Base-by-base conservation (phyloP, 352 stramenopile species). In the Globisporangium canariense region DNA sequence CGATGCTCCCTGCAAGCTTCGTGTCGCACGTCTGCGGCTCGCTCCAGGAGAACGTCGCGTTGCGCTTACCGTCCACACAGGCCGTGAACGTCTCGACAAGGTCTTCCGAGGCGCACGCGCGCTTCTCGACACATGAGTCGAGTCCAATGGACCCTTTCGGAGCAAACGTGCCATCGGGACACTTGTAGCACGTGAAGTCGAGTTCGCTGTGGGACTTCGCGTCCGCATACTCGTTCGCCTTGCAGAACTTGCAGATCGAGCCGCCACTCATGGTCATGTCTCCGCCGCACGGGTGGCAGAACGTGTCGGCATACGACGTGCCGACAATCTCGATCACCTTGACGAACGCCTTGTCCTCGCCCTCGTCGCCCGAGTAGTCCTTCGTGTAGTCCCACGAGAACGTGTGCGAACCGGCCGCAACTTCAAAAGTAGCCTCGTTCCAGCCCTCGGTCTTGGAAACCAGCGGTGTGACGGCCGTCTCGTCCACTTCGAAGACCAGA, bases 351-450 rank as follows among this genome's bases (percentile, higher is more conserved):
- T 81, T 82, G 66, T 94, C 86, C 4, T 82, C 72, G 20, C 86
- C 86, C 6, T 67, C 74, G 66, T 94, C 86, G 16, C 81, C 83
- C 4, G 71, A 70, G 60, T 89, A 91, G 61, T 92, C 81, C 67
- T 93, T 94, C 18, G 86, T 81, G 63, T 90, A 94, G 56, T 92
- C 80, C 86, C 86, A 94, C 50, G 76, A 75, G 58, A 94, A 78
- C 18, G 81, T 81, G 59, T 94, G 86, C 9, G 81, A 74, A 11
- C 86, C 86, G 20, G 79, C 65, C 0, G 71, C 58, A 2, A 94
- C 81, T 10, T 77, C 59, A 28, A 84, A 83, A 3, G 79, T 75
- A 7, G 67, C 76, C 58, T 94, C 86, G 45, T 81, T 70, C 83
- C 84, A 94, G 0, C 79, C 86, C 49, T 91, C 74, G 5, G 83